phyloP scores from a whole-genome alignment of 2,329 filamentous ascomycete genomes.

The Colletotrichum eleusines region DNA sequence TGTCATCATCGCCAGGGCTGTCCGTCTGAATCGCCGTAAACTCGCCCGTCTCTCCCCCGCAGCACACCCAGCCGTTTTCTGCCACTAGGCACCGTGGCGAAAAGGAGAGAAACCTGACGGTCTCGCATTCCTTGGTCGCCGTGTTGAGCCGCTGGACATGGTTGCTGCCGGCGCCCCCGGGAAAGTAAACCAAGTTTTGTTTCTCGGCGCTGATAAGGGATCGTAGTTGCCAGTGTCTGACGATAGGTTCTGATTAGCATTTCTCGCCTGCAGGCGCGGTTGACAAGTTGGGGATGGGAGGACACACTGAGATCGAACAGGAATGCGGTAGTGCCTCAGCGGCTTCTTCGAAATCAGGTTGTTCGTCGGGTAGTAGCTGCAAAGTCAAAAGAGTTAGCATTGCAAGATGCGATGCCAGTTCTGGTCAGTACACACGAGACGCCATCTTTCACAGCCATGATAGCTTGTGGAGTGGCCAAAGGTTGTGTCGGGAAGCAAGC shows the following conservation, averaged over 20 bases:
- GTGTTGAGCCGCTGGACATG: constrained; percentile 77
- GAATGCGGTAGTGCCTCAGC: constrained; percentile 76
- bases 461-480: constrained; percentile 45
- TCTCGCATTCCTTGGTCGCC: constrained; percentile 77
- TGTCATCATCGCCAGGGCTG: constrained; percentile 50
- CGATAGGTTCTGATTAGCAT: constrained; percentile 28
- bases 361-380: constrained; percentile 75
- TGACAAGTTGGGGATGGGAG: constrained; percentile 11
- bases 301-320: constrained; percentile 71
- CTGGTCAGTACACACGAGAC: constrained; percentile 35
- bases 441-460: constrained; percentile 64
- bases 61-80: constrained; percentile 88
- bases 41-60: constrained; percentile 88
- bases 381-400: constrained; percentile 15
- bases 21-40: constrained; percentile 82
- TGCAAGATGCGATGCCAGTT: constrained; percentile 12
- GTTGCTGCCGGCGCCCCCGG: constrained; percentile 75
- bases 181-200: constrained; percentile 85
- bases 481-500: constrained; percentile 27
- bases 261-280: constrained; percentile 13
- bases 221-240: constrained; percentile 87
- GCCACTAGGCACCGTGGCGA: constrained; percentile 89
- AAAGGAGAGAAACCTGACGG: constrained; percentile 77
- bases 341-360: constrained; percentile 70
- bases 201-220: constrained; percentile 88